phyloP scores from a whole-genome alignment of 1,284 basidiomycete genomes.

The Sphaerobolus stellatus region DNA sequence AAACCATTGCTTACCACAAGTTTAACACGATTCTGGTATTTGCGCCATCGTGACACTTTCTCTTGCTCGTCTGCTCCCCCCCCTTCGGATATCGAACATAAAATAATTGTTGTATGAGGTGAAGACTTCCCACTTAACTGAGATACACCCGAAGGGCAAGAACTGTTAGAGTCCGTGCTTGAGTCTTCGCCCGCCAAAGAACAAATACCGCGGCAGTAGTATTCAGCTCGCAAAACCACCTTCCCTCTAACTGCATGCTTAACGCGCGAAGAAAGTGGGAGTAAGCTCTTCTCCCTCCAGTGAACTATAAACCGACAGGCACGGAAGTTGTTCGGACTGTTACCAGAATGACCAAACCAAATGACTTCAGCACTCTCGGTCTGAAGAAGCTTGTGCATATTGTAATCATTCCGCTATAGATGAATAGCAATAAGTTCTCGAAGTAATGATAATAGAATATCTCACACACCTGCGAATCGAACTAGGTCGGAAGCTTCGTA shows the following conservation, averaged over 20 bases:
- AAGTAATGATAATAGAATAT: neutral
- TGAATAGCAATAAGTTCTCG: neutral
- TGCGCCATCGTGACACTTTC: neutral
- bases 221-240: neutral
- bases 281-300: neutral
- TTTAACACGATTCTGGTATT: neutral
- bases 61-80: neutral
- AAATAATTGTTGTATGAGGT: too few relatives aligned
- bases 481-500: neutral
- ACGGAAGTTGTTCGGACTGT: neutral
- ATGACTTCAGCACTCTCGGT: neutral
- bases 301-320: neutral
- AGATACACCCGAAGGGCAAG: too few relatives aligned
- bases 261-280: neutral
- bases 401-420: conserved; percentile 1
- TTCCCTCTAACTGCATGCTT: neutral
- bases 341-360: neutral
- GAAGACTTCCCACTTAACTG: too few relatives aligned
- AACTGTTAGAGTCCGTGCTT: neutral
- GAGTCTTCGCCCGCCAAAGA: neutral
- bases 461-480: neutral
- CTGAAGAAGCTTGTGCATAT: neutral
- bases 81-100: too few relatives aligned
- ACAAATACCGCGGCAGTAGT: neutral
- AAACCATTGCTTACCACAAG: conserved; percentile 2